Evolutionary conservation across 306 rosid genomes (phyloP).

Genomic region (Abrus pulchellus): DNA sequence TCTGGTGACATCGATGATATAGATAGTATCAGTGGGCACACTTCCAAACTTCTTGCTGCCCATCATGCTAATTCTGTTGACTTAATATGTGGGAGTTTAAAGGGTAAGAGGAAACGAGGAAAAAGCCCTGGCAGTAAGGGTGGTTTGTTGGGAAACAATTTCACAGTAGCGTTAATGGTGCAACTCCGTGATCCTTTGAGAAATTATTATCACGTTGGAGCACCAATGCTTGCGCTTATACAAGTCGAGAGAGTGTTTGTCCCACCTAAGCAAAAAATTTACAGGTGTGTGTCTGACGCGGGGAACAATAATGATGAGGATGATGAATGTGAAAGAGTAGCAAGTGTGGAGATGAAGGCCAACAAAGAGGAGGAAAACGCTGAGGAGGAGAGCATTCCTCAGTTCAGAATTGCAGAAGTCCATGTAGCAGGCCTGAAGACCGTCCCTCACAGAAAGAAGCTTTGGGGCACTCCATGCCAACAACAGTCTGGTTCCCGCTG

Average conservation of each 20-base stretch:
- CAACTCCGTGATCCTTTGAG: slow-evolving; percentile 94
- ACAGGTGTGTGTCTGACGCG: slow-evolving; percentile 59
- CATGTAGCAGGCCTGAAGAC: slow-evolving; percentile 81
- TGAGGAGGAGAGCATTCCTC: slow-evolving; percentile 71
- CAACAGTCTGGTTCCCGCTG: slow-evolving; percentile 91
- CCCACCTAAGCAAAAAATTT: slow-evolving; percentile 81
- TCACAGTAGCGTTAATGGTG: slow-evolving; percentile 85
- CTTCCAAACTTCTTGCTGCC: slow-evolving; percentile 84
- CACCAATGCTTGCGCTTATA: slow-evolving; percentile 88
- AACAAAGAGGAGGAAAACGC: slow-evolving; percentile 54
- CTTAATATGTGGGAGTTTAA: slow-evolving; percentile 59
- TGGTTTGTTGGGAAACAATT: slow-evolving; percentile 89
- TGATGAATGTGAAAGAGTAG: slow-evolving; percentile 56
- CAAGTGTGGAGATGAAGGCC: slow-evolving; percentile 54
- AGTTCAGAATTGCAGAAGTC: slow-evolving; percentile 80
- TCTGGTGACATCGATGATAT: slow-evolving; percentile 88
- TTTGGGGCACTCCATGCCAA: slow-evolving; percentile 67
- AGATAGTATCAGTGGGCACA: slow-evolving; percentile 80
- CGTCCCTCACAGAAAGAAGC: slow-evolving; percentile 64
- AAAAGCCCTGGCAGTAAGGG: slow-evolving; percentile 65
- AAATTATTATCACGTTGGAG: slow-evolving; percentile 86
- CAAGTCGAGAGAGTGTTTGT: slow-evolving; percentile 89
- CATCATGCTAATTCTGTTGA: slow-evolving; percentile 88
- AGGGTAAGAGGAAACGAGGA: slow-evolving; percentile 70
- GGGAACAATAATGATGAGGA: slow-evolving; percentile 54